Evolutionary conservation across 495 filamentous ascomycete genomes (phyloP).

Genomic region (Xylaria sp.): DNA sequence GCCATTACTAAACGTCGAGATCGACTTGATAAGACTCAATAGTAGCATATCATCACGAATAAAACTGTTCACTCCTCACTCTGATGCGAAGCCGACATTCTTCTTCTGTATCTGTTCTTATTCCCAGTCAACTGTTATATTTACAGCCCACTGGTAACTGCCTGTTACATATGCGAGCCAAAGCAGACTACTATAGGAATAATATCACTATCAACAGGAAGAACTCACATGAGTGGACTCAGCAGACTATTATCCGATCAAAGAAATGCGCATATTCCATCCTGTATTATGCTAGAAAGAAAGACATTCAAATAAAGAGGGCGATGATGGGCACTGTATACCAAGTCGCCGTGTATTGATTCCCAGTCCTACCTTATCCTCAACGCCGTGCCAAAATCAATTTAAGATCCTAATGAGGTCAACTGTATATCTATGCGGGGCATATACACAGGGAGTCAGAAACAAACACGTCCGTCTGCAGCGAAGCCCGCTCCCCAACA

Average conservation of each 20-base stretch:
- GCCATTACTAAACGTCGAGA: too few species aligned
- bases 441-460: not conserved
- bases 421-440: not conserved
- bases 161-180: not conserved
- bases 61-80: not conserved
- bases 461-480: not conserved
- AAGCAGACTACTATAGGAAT: not conserved
- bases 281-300: not conserved
- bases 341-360: not conserved
- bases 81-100: not conserved
- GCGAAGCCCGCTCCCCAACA: not conserved
- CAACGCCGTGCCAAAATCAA: conserved; percentile 8
- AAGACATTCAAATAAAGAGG: not conserved
- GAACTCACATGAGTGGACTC: not conserved
- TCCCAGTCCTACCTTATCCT: conserved; percentile 4
- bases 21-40: not conserved
- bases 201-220: not conserved
- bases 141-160: not conserved
- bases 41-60: not conserved
- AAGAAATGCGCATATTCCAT: not conserved
- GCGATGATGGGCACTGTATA: not conserved
- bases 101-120: not conserved
- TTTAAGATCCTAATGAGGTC: not conserved
- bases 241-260: not conserved
- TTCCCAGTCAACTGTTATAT: not conserved